Percentiles rank a stretch among this genome's conserved stretches.
Evolutionary conservation across 352 stramenopile species (phyloP).

Genomic region (Pythium dissotocum): DNA sequence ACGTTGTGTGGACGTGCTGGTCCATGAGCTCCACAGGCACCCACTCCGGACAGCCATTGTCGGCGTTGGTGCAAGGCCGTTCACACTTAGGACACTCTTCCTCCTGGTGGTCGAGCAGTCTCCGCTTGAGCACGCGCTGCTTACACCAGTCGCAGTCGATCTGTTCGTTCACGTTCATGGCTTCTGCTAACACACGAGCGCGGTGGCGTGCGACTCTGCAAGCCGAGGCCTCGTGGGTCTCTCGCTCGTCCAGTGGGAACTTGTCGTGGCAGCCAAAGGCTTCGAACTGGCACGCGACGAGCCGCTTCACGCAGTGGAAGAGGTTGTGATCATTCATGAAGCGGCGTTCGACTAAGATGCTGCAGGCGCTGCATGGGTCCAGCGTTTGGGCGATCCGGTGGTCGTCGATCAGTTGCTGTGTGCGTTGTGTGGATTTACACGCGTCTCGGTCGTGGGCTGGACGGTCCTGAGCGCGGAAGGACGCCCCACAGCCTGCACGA

Average conservation of each 20-base stretch:
- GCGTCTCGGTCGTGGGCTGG: conserved; percentile 41
- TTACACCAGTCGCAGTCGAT: conserved; percentile 69
- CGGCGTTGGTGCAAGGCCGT: conserved; percentile 61
- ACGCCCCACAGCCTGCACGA: conserved; percentile 40
- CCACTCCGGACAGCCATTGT: conserved; percentile 68
- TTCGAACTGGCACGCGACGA: conserved; percentile 47
- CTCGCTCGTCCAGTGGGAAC: conserved; percentile 40
- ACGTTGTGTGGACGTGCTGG: conserved; percentile 46
- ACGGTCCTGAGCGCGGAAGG: conserved; percentile 36
- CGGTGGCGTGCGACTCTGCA: conserved; percentile 51
- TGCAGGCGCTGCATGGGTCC: conserved; percentile 43
- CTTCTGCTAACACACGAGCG: conserved; percentile 40
- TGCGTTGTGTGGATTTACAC: conserved; percentile 36
- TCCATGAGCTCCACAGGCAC: conserved; percentile 62
- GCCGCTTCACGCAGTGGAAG: conserved; percentile 48
- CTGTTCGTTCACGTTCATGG: conserved; percentile 52
- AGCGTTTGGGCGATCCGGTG: conserved; percentile 42
- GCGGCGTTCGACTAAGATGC: conserved; percentile 36
- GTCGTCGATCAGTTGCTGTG: conserved; percentile 41
- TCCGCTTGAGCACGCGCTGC: conserved; percentile 59
- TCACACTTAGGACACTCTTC: conserved; percentile 71
- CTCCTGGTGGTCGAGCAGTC: conserved; percentile 75
- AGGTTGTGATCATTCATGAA: conserved; percentile 44
- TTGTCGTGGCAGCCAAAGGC: conserved; percentile 48
- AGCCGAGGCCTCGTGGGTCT: conserved; percentile 38